Evolutionary conservation across 2,329 filamentous ascomycete species (phyloP).

Genomic region (Aureobasidium sp.): DNA sequence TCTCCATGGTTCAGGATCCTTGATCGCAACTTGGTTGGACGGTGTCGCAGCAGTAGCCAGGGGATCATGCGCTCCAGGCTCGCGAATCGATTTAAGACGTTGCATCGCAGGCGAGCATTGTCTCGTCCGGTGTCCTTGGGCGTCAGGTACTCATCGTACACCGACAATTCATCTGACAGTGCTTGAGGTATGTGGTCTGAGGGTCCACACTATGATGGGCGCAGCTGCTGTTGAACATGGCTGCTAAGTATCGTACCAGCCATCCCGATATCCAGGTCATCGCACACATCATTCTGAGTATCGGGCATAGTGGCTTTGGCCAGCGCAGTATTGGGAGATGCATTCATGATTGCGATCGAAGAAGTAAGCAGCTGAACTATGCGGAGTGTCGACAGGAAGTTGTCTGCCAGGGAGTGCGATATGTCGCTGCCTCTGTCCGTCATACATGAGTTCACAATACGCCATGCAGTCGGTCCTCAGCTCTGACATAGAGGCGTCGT

Average conservation of each 20-base stretch:
- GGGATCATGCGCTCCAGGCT: conserved; percentile 39
- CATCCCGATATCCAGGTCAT: conserved; percentile 26
- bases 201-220: conserved; percentile 3
- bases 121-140: conserved; percentile 28
- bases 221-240: conserved; percentile 17
- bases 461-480: not conserved
- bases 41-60: conserved; percentile 27
- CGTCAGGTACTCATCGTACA: conserved; percentile 21
- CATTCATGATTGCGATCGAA: conserved; percentile 31
- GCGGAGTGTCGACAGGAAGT: conserved; percentile 31
- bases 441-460: not conserved
- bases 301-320: not conserved
- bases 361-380: conserved; percentile 34
- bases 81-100: conserved; percentile 34
- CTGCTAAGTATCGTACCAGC: conserved; percentile 18
- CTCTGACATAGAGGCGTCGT: not conserved
- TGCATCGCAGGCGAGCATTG: conserved; percentile 29
- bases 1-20: conserved; percentile 19
- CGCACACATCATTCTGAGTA: conserved; percentile 23
- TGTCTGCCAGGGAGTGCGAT: not conserved
- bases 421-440: not conserved
- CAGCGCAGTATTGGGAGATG: conserved; percentile 16
- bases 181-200: conserved; percentile 10
- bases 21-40: conserved; percentile 20
- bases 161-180: conserved; percentile 25